A percentile compares a stretch with the other conserved stretches of the same genome.
Evolutionary conservation across 2,329 filamentous ascomycete genomes (phyloP).

Genomic region (Geosmithia morbida): DNA sequence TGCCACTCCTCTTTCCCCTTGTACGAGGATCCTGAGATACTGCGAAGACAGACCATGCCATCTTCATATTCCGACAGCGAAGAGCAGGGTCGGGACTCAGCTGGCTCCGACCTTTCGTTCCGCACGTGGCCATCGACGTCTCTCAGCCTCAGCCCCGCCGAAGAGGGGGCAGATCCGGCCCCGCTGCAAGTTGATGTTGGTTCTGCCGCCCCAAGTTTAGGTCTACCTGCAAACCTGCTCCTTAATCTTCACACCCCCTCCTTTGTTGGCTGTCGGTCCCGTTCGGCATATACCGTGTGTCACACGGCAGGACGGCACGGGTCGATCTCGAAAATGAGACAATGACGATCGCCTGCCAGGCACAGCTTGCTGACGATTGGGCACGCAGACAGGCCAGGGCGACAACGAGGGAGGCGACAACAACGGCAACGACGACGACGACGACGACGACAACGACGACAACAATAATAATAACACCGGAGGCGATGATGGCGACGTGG

Average conservation of each 20-base stretch:
- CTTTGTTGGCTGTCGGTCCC: neutral
- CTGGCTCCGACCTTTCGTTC: neutral
- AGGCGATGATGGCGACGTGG: neutral
- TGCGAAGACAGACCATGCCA: no score
- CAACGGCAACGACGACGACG: no score
- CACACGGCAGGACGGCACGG: no score
- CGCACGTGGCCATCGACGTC: neutral
- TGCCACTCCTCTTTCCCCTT: no score
- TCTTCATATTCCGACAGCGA: neutral
- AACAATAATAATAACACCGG: neutral
- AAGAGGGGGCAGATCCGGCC: neutral
- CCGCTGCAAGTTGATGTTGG: constrained; percentile 1
- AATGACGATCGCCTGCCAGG: no score
- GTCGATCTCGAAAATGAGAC: no score
- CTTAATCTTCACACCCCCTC: neutral
- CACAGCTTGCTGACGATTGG: no score
- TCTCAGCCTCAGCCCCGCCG: neutral
- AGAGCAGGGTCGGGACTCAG: neutral
- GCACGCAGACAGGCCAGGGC: no score
- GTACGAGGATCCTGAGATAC: no score
- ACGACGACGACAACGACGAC: no score
- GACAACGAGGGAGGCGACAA: no score
- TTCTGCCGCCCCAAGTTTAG: neutral
- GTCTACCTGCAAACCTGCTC: neutral
- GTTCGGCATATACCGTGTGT: no score